phyloP scores from a whole-genome alignment of 2,329 filamentous ascomycete genomes.

The Exophiala xenobiotica region DNA sequence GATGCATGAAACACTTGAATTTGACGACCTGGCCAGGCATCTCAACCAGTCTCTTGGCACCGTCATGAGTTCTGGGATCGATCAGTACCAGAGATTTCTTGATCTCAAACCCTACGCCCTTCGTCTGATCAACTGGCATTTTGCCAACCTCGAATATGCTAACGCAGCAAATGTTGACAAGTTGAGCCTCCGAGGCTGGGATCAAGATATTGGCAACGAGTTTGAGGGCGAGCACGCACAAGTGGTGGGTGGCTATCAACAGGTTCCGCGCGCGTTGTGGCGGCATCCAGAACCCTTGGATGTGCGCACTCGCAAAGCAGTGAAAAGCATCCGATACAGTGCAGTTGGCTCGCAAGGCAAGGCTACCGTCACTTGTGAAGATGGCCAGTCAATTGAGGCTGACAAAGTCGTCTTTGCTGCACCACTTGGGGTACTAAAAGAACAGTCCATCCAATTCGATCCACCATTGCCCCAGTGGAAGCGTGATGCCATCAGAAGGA shows the following conservation, averaged over 20 bases:
- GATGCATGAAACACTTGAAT: conserved; percentile 66
- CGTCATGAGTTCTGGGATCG: conserved; percentile 89
- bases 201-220: conserved; percentile 96
- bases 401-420: conserved; percentile 89
- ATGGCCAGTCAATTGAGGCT: conserved; percentile 75
- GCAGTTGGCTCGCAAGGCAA: conserved; percentile 45
- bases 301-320: conserved; percentile 69
- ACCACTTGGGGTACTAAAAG: conserved; percentile 86
- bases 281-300: conserved; percentile 74
- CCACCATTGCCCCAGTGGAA: conserved; percentile 90
- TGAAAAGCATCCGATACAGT: conserved; percentile 70
- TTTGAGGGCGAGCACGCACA: conserved; percentile 95
- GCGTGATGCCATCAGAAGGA: conserved; percentile 70
- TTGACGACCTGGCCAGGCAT: conserved; percentile 64
- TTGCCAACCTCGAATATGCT: conserved; percentile 96
- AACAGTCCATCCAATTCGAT: conserved; percentile 78
- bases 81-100: conserved; percentile 79
- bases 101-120: conserved; percentile 83
- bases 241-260: conserved; percentile 90
- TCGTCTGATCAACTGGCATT: conserved; percentile 93
- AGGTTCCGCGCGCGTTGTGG: conserved; percentile 82
- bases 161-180: conserved; percentile 87
- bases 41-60: conserved; percentile 74
- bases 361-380: conserved; percentile 69
- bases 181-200: conserved; percentile 87